phyloP scores from a whole-genome alignment of 2,329 filamentous ascomycete genomes.

The Xylaria digitata region DNA sequence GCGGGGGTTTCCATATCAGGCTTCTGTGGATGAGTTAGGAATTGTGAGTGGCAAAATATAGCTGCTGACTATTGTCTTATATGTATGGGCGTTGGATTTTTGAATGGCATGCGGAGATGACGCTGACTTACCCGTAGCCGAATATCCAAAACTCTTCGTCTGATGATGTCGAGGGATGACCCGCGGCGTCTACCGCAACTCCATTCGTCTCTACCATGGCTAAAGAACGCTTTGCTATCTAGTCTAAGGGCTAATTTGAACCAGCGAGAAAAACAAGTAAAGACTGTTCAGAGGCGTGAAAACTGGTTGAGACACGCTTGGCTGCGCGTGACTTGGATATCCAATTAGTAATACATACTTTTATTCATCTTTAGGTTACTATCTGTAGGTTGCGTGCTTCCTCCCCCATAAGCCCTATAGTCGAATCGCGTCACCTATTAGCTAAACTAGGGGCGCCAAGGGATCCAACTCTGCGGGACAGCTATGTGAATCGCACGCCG shows the following conservation, averaged over 20 bases:
- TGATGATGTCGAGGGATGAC: slow-evolving; percentile 43
- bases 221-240: neutral
- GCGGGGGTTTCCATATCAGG: slow-evolving; percentile 97
- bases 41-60: neutral
- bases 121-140: slow-evolving; percentile 85
- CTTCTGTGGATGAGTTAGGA: slow-evolving; percentile 66
- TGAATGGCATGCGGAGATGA: slow-evolving; percentile 11
- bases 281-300: neutral
- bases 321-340: slow-evolving; percentile 7
- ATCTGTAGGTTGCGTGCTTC: slow-evolving; percentile 4
- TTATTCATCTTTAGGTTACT: slow-evolving; percentile 6
- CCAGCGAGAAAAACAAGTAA: neutral
- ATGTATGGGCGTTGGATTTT: slow-evolving; percentile 29
- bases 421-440: neutral
- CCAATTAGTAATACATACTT: slow-evolving; percentile 36
- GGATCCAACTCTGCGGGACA: slow-evolving; percentile 32
- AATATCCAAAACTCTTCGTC: slow-evolving; percentile 90
- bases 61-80: neutral
- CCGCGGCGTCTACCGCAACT: slow-evolving; percentile 32
- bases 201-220: slow-evolving; percentile 41
- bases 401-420: no score
- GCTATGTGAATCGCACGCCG: slow-evolving; percentile 11
- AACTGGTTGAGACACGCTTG: neutral
- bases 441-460: slow-evolving; percentile 23
- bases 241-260: slow-evolving; percentile 1